phyloP scores from a whole-genome alignment of 768 basidiomycete species.

The Hortiboletus flavorubellus region DNA sequence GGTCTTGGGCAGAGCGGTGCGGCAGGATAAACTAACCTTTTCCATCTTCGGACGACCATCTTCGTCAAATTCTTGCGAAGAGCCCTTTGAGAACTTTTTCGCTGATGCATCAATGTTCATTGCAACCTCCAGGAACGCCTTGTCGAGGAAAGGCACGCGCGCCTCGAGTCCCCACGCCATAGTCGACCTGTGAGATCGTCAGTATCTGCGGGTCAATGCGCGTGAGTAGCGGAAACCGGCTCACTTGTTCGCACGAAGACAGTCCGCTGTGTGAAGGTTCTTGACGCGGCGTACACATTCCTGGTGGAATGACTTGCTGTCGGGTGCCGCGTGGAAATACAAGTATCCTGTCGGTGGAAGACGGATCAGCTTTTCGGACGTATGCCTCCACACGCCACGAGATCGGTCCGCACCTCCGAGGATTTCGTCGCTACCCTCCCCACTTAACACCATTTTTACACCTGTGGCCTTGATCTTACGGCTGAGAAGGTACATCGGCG shows the following conservation, averaged over 20 bases:
- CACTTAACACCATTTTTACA: constrained; percentile 98
- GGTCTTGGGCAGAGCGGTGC: not conserved
- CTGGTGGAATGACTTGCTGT: constrained; percentile 85
- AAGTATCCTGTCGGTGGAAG: constrained; percentile 70
- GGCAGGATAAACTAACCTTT: constrained; percentile 54
- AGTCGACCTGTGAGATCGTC: constrained; percentile 63
- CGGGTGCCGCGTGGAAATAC: constrained; percentile 98
- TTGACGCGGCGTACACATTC: constrained; percentile 94
- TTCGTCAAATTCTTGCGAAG: constrained; percentile 64
- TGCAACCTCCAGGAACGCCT: constrained; percentile 88
- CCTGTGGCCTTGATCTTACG: constrained; percentile 99
- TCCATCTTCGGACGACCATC: constrained; percentile 94
- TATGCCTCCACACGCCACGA: not conserved
- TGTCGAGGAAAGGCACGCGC: constrained; percentile 98
- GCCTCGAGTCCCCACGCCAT: constrained; percentile 99
- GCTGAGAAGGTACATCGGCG: constrained; percentile 97
- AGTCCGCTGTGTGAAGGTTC: constrained; percentile 96
- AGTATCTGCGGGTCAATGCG: not conserved
- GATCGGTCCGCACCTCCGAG: constrained; percentile 66
- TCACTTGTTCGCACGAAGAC: constrained; percentile 96
- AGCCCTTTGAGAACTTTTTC: constrained; percentile 89
- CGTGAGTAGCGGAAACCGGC: constrained; percentile 16
- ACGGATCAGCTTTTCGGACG: constrained; percentile 5
- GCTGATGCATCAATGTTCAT: constrained; percentile 87
- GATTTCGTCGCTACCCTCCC: constrained; percentile 97